These are phyloP conservation scores for Hypoxylon sp. DNA, from an alignment of 2,329 filamentous ascomycete genomes.

Conservation along the genomic window DNA sequence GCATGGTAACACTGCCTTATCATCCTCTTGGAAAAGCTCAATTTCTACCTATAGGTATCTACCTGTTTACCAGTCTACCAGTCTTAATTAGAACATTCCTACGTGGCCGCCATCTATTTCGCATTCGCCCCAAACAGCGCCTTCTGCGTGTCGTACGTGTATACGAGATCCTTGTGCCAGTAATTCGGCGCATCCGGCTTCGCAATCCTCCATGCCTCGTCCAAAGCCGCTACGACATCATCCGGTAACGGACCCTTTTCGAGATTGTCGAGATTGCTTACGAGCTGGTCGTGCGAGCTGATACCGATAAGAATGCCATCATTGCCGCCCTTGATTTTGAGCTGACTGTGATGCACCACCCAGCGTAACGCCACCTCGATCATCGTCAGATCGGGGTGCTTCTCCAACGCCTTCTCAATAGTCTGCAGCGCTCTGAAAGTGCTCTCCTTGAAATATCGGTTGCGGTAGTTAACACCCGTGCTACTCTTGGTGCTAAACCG, in stretches of 20 bases:
- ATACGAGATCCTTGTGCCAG: slow-evolving; percentile 74
- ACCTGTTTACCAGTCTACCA: background rate
- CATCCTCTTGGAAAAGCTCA: background rate
- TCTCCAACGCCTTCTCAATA: slow-evolving; percentile 76
- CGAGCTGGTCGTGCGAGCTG: slow-evolving; percentile 70
- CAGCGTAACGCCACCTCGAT: slow-evolving; percentile 83
- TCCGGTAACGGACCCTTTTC: slow-evolving; percentile 82
- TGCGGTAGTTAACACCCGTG: slow-evolving; percentile 71
- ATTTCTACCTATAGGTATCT: background rate
- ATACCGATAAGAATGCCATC: slow-evolving; percentile 74
- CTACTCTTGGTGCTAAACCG: slow-evolving; percentile 73
- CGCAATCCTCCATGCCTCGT: slow-evolving; percentile 81
- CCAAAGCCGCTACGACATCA: slow-evolving; percentile 80
- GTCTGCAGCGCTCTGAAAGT: slow-evolving; percentile 74
- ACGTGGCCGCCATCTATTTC: slow-evolving; percentile 52
- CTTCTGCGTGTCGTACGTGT: slow-evolving; percentile 75
- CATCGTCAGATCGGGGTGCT: slow-evolving; percentile 74
- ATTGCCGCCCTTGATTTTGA: slow-evolving; percentile 66
- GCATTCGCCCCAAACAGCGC: slow-evolving; percentile 68
- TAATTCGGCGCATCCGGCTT: slow-evolving; percentile 71
- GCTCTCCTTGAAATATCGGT: slow-evolving; percentile 79
- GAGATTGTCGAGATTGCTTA: slow-evolving; percentile 69
- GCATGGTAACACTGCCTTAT: slow-evolving; percentile 23
- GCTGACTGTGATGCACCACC: slow-evolving; percentile 77
- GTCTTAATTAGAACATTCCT: background rate